A percentile compares a stretch with the other conserved stretches of the same genome.
phyloP scores from a whole-genome alignment of 1,139 yeast genomes.

The Yamadazyma membranifaciens region DNA sequence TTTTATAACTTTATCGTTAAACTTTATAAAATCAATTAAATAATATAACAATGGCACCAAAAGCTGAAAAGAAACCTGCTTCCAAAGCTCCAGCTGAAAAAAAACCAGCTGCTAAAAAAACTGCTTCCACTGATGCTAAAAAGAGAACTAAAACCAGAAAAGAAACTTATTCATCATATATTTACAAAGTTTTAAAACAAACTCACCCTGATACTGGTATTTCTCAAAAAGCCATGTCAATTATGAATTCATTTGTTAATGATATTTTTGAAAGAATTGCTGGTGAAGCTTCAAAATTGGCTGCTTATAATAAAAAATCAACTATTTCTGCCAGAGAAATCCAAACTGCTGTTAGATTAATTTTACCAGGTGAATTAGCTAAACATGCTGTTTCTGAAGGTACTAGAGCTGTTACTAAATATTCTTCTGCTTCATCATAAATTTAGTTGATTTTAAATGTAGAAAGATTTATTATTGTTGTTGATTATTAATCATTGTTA shows the following conservation, averaged over 20 bases:
- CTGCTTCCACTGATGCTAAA: conserved; percentile 81
- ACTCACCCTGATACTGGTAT: conserved; percentile 99
- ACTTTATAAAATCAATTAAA: neutral
- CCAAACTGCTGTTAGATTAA: conserved; percentile 98
- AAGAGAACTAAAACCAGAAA: conserved; percentile 97
- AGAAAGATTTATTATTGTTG: too few species aligned
- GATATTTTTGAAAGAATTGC: conserved; percentile 96
- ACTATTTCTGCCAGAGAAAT: conserved; percentile 99
- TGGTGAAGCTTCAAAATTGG: conserved; percentile 97
- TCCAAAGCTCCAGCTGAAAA: conserved; percentile 98
- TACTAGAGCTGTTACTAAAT: conserved; percentile 99
- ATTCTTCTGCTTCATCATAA: conserved; percentile 77
- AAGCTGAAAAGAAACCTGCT: conserved; percentile 98
- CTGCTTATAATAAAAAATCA: conserved; percentile 99
- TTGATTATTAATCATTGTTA: neutral
- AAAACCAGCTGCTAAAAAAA: conserved; percentile 95
- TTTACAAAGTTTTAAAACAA: conserved; percentile 97
- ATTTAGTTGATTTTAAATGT: neutral
- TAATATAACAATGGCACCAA: conserved; percentile 74
- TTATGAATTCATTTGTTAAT: conserved; percentile 98
- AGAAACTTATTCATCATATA: conserved; percentile 98
- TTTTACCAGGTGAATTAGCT: conserved; percentile 99
- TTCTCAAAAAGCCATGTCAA: conserved; percentile 98
- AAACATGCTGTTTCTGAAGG: conserved; percentile 99
- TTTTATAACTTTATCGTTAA: neutral